These are phyloP conservation scores for Spatholobus suberectus DNA, from an alignment of 306 rosid genomes.

Conservation along the genomic window DNA sequence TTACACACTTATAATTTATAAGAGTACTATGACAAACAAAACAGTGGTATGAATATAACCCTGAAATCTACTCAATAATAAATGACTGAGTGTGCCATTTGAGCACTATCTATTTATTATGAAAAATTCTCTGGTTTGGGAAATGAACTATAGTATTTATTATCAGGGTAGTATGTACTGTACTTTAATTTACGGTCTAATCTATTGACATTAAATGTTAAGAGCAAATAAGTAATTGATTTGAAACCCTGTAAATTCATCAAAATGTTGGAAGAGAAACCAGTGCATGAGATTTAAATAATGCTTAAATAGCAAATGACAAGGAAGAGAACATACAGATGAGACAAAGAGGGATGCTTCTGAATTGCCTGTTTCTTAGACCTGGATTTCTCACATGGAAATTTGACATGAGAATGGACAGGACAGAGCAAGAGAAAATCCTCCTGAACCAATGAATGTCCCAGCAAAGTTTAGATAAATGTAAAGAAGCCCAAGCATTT, in stretches of 20 bases:
- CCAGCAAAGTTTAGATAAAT: conserved; percentile 25
- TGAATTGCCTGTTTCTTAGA: conserved; percentile 41
- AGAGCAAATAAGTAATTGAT: neutral
- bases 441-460: conserved; percentile 56
- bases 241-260: neutral
- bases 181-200: neutral
- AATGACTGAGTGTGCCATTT: neutral
- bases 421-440: conserved; percentile 86
- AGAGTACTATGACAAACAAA: neutral
- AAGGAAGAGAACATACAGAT: conserved; percentile 41
- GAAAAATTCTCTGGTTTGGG: neutral
- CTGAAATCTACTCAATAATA: neutral
- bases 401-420: conserved; percentile 60
- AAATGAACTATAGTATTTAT: neutral
- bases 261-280: neutral
- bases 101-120: neutral
- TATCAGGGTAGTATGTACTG: neutral
- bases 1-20: neutral
- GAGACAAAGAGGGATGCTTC: conserved; percentile 38
- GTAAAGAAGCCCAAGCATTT: conserved; percentile 6
- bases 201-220: neutral
- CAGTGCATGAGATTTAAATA: neutral
- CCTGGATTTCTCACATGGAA: conserved; percentile 75
- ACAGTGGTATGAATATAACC: neutral
- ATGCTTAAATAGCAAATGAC: conserved; percentile 5